Base-by-base conservation (phyloP, 441 rosid species). In the Jatropha podagrica region DNA sequence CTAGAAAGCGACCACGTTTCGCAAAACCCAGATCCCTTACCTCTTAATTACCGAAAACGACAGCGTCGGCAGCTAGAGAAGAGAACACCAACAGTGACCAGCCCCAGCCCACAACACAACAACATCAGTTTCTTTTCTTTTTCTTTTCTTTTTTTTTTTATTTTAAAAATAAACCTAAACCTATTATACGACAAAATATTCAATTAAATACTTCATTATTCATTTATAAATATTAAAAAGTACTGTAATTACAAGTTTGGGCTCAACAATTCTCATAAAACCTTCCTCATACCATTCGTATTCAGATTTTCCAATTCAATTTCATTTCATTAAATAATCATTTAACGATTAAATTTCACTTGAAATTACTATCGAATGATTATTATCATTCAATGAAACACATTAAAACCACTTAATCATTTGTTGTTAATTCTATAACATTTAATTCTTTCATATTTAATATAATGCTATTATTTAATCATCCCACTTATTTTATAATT, bases 21-120 rank as follows among this genome's bases (percentile, higher is more conserved):
- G 49, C 27, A 14, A 2, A 41, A 42, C 20, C 56, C 17, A 1
- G 38, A 12, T 15, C 1, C 10, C 15, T 41, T 40, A 0, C 32
- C 40, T 20, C 58, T 60, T 61, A 48, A 49, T 69, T 52, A 32
- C 5, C 54, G 80, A 80, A 63, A 49, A 65, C 55, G 87, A 82
- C 87, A 76, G 83, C 90, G 88, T 87, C 88, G 90, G 88, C 90
- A 82, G 81, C 23, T 52, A 74, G 71, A 66, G 76, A 42, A 55
- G 23, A 27, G 40, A 41, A 46, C 74, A 32, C 32, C 32, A 32
- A 1, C 2, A 32, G 32, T 32, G 32, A 32, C 32, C 32, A 32
- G 32, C 26, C 63, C 42, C 23, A 18, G 40, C 11, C 60, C 60
- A 55, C 27, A 55, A 55, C 20, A n/a, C 26, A 18, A 55, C 8